Evolutionary conservation across 2,329 filamentous ascomycete genomes (phyloP), one percentile per base, ranked within the genome.

Genomic region (Stemphylium vesicarium): DNA sequence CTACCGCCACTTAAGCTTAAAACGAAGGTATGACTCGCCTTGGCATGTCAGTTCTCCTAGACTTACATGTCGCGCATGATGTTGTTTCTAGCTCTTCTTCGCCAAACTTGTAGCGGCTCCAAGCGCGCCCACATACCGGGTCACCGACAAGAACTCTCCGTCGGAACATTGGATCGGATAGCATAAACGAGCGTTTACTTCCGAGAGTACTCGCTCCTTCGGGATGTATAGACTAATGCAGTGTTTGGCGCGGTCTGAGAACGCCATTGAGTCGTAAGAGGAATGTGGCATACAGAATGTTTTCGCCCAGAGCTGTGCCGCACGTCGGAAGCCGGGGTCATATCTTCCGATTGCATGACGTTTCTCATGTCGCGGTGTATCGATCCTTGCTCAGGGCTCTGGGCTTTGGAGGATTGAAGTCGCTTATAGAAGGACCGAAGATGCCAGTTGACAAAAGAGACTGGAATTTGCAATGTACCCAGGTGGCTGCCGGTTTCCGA

Each of bases 21-120:
- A 55, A 49, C 56, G 20, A 54, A 50, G 44, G 40, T 50, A 45
- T 29, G 6, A 7, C n/a, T 12, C 36, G 26, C 15, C 42, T 56
- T 43, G 33, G 47, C 56, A 44, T 35, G 36, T 46, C 32, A 41
- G 36, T 15, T 35, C 18, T 29, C 20, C 43, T 22, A 33, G 24
- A 29, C 16, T 18, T 31, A 29, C 11, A 26, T 29, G 31, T 18
- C 20, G 39, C 33, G 45, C 35, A 42, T 36, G 20, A 45, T n/a
- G n/a, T 7, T 46, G 5, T 38, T 48, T n/a, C 41, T 32, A 16
- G 32, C 35, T 41, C 36, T 42, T 41, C 26, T 39, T 37, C 22
- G n/a, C 15, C 20, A 20, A 22, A 11, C 13, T 39, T 24, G 26
- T 26, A 18, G 18, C 31, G 13, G 12, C 41, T 16, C 16, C 32